Evolutionary conservation across 2,329 filamentous ascomycete species (phyloP), one percentile per base, ranked within the genome.

Genomic region (Scytalidium lignicola): DNA sequence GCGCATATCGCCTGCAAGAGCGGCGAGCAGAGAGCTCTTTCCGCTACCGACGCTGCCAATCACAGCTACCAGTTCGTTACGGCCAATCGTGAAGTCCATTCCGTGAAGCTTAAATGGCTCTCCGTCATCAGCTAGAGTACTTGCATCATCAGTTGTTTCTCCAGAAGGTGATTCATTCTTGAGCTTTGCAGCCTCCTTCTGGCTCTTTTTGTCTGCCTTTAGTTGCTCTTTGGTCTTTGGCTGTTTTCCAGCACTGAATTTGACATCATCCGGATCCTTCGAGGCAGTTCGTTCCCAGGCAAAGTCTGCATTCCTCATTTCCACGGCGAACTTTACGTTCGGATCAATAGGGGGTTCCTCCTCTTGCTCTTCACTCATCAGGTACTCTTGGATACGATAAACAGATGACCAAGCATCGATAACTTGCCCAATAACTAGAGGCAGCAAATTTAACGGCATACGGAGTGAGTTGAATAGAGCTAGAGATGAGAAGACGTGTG

Each of bases 1-100:
- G 41, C 90, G 83, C 92, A 97, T 97, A 55, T 97, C 92, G 20
- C 93, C 92, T 1, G 91, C 92, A 42, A 99, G 71, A 0, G 92
- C 90, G 28, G 90, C 87, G 2, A 99, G 79, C 1, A 99, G 71
- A 0, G 91, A 96, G 45, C 80, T 93, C 71, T 99, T 97, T 5
- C 92, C 92, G 53, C 86, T 90, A 1, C 90, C 90, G 1, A 95
- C 90, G n/a, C 81, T 80, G 23, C 90, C 90, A 61, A 95, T 96
- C n/a, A 90, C 85, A 43, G 84, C 92, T 48, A 90, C 74, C 2
- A 95, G 75, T 63, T 95, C 89, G 58, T 90, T 84, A 20, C 87
- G 76, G 6, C 84, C 83, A 46, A 90, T 78, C 3, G 75, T 70
- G 29, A 93, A 76, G 58, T 84, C 78, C 46, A 93, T 69, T 22